Conservation (phyloP, 2,329 filamentous ascomycete species). For the Cordyceps cateniannulata region DNA sequence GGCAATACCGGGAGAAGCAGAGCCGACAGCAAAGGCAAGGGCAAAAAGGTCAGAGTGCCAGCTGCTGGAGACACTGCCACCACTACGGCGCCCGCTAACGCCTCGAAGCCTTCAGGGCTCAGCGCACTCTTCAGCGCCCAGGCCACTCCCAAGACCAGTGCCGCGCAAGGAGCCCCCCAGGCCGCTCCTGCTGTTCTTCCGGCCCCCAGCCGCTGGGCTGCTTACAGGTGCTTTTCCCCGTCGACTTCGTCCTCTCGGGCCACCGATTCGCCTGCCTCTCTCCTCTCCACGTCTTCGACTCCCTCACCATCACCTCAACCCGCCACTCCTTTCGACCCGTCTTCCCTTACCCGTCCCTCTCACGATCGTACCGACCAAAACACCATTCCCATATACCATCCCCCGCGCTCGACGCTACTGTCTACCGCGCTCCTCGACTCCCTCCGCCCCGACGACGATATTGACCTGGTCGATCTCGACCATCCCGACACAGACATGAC, state of each 20-base stretch:
- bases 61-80: not conserved
- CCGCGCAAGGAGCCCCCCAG: too few relatives aligned
- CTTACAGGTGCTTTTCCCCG: not conserved
- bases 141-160: not conserved
- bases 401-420: slow-evolving; percentile 16
- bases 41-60: not conserved
- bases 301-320: slow-evolving; percentile 20
- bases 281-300: slow-evolving; percentile 14
- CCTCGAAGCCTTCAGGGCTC: not conserved
- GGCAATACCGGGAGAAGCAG: not conserved
- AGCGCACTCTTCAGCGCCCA: slow-evolving; percentile 4
- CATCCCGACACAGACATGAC: slow-evolving; percentile 43
- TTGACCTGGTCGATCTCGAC: slow-evolving; percentile 21
- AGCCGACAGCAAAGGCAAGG: not conserved
- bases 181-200: not conserved
- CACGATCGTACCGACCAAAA: slow-evolving; percentile 19
- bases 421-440: slow-evolving; percentile 20
- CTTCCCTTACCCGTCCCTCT: slow-evolving; percentile 12
- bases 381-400: not conserved
- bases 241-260: not conserved
- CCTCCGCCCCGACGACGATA: slow-evolving; percentile 20
- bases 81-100: not conserved
- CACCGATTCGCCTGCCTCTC: slow-evolving; percentile 11
- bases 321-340: slow-evolving; percentile 17
- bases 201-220: not conserved